phyloP scores from a whole-genome alignment of 2,329 filamentous ascomycete genomes.

The Aureobasidium sp. region DNA sequence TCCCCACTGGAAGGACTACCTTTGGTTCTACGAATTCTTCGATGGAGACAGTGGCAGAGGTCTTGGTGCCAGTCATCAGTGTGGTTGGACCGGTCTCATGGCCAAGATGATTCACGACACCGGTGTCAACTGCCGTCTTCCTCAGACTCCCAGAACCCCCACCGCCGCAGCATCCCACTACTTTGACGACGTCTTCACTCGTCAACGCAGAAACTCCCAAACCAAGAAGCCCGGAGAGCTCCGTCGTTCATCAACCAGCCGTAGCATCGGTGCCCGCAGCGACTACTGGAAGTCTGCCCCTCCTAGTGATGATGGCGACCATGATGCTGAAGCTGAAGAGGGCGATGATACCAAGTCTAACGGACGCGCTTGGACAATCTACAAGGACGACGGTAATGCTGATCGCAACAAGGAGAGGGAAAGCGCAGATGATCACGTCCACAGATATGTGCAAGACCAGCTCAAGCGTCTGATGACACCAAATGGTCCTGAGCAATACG shows the following conservation, averaged over 20 bases:
- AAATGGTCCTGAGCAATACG: constrained; percentile 44
- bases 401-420: constrained; percentile 29
- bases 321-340: constrained; percentile 30
- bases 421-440: constrained; percentile 55
- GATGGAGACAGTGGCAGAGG: constrained; percentile 87
- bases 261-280: constrained; percentile 77
- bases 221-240: constrained; percentile 47
- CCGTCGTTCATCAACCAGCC: constrained; percentile 71
- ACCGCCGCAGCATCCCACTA: constrained; percentile 80
- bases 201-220: constrained; percentile 38
- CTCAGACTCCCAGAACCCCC: constrained; percentile 86
- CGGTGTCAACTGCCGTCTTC: constrained; percentile 80
- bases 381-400: constrained; percentile 35
- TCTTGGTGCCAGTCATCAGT: constrained; percentile 87
- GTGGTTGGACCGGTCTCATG: constrained; percentile 91
- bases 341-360: constrained; percentile 20
- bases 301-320: constrained; percentile 27
- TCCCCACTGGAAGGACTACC: constrained; percentile 82
- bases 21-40: constrained; percentile 98
- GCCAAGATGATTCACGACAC: constrained; percentile 97
- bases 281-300: constrained; percentile 51
- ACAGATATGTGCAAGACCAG: constrained; percentile 75
- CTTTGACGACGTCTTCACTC: constrained; percentile 82
- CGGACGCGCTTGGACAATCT: constrained; percentile 41
- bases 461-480: constrained; percentile 64